These are phyloP conservation scores for Termitomyces sp. DNA, from an alignment of 768 basidiomycete species.

Conservation along the genomic window DNA sequence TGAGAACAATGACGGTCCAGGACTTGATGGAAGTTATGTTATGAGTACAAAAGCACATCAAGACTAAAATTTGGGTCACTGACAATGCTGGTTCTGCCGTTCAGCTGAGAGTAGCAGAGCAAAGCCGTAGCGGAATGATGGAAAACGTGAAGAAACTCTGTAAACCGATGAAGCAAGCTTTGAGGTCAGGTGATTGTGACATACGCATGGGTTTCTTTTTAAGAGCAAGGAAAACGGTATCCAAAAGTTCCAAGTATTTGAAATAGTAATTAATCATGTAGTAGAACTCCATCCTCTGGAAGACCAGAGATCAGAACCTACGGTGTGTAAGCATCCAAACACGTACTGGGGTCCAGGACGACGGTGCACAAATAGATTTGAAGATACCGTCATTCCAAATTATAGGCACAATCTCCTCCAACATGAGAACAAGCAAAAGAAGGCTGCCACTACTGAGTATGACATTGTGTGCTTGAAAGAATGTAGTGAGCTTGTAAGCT, in stretches of 20 bases:
- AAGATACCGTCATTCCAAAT: slow-evolving; percentile 69
- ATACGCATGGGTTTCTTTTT: slow-evolving; percentile 98
- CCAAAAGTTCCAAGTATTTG: slow-evolving; percentile 95
- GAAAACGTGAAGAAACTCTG: slow-evolving; percentile 97
- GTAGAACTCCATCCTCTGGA: slow-evolving; percentile 91
- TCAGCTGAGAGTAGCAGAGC: slow-evolving; percentile 90
- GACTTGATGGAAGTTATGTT: slow-evolving; percentile 49
- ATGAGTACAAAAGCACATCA: slow-evolving; percentile 7
- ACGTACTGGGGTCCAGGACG: slow-evolving; percentile 87
- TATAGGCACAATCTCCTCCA: slow-evolving; percentile 88
- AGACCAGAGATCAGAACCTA: slow-evolving; percentile 4
- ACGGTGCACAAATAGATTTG: slow-evolving; percentile 70
- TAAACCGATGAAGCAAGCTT: slow-evolving; percentile 8
- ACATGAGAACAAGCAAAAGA: slow-evolving; percentile 83
- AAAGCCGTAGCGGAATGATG: slow-evolving; percentile 98
- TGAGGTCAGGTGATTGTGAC: slow-evolving; percentile 21
- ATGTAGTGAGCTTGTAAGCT: slow-evolving; percentile 70
- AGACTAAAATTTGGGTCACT: slow-evolving; percentile 27
- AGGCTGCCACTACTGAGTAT: slow-evolving; percentile 81
- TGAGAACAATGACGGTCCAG: slow-evolving; percentile 92
- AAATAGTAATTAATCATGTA: slow-evolving; percentile 99
- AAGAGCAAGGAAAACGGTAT: slow-evolving; percentile 94
- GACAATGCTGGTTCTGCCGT: slow-evolving; percentile 92
- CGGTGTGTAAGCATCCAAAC: slow-evolving; percentile 8
- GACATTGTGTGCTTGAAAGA: slow-evolving; percentile 91